Conservation (phyloP, 1,284 basidiomycete species). For the Cutaneotrichosporon arboriforme region DNA sequence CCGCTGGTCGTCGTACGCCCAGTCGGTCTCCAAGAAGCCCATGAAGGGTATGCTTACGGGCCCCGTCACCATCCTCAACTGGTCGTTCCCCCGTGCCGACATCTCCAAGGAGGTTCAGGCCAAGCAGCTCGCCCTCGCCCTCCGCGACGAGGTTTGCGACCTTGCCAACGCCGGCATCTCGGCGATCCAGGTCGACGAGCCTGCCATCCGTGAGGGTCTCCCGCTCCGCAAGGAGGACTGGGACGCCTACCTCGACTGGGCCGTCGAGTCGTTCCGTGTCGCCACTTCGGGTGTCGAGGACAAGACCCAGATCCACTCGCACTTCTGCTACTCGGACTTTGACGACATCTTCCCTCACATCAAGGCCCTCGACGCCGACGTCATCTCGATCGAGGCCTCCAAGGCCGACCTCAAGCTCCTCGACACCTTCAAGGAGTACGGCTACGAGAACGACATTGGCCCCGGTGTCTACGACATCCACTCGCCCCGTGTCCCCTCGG, state of each 20-base stretch:
- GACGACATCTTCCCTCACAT: conserved; percentile 98
- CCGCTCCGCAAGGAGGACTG: conserved; percentile 91
- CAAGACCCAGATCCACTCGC: conserved; percentile 89
- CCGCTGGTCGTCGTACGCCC: conserved; percentile 94
- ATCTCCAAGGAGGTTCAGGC: conserved; percentile 94
- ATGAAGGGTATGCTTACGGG: conserved; percentile 99
- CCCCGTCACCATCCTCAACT: conserved; percentile 96
- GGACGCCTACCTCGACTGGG: conserved; percentile 92
- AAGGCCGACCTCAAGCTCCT: conserved; percentile 98
- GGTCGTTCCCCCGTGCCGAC: conserved; percentile 99
- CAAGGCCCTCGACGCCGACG: conserved; percentile 94
- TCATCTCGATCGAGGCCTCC: conserved; percentile 98
- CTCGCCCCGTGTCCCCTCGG: conserved; percentile 92
- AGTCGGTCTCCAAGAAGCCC: conserved; percentile 86
- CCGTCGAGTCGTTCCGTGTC: conserved; percentile 95
- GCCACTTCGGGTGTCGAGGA: conserved; percentile 89
- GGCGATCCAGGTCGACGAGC: conserved; percentile 98
- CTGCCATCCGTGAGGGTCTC: conserved; percentile 97
- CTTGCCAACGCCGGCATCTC: conserved; percentile 96
- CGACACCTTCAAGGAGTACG: conserved; percentile 88
- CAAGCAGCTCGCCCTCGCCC: conserved; percentile 95
- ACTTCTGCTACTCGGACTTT: conserved; percentile 74
- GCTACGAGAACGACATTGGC: conserved; percentile 97
- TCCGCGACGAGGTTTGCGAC: conserved; percentile 97
- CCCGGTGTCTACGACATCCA: conserved; percentile 99